Evolutionary conservation across 148 eudicot species (phyloP).

Genomic region (Bassia scoparia): DNA sequence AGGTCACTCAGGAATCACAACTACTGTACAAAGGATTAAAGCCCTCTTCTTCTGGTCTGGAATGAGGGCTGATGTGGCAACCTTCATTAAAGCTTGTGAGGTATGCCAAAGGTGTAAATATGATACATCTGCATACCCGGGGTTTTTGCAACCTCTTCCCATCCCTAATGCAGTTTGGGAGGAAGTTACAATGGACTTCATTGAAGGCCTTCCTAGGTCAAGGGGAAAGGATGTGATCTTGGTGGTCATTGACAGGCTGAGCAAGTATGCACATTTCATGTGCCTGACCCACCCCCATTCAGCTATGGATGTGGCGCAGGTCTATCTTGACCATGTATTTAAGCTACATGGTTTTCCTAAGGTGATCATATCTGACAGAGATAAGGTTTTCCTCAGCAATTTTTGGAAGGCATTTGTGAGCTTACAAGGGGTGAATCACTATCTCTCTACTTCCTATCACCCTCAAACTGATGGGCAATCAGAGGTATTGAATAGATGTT

Average conservation of each 20-base stretch:
- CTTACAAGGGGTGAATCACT: neutral
- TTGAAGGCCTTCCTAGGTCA: neutral
- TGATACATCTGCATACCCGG: neutral
- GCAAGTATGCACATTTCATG: neutral
- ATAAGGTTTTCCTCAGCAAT: neutral
- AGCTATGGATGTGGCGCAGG: neutral
- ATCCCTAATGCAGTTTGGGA: neutral
- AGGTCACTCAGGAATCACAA: neutral
- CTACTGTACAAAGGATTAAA: neutral
- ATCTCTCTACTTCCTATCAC: neutral
- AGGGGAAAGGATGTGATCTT: neutral
- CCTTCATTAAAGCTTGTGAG: neutral
- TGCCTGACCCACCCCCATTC: neutral
- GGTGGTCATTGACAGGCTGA: neutral
- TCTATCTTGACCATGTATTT: neutral
- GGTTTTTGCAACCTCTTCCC: neutral
- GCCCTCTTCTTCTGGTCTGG: neutral
- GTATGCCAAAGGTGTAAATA: neutral
- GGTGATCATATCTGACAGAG: neutral
- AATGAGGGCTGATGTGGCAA: neutral
- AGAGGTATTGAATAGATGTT: neutral
- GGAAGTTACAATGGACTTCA: neutral
- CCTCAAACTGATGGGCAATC: slow-evolving; percentile 3
- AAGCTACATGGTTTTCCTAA: neutral
- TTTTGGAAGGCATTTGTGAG: neutral